Conservation (phyloP, 257 asterid species). For the Solanum piurae region DNA sequence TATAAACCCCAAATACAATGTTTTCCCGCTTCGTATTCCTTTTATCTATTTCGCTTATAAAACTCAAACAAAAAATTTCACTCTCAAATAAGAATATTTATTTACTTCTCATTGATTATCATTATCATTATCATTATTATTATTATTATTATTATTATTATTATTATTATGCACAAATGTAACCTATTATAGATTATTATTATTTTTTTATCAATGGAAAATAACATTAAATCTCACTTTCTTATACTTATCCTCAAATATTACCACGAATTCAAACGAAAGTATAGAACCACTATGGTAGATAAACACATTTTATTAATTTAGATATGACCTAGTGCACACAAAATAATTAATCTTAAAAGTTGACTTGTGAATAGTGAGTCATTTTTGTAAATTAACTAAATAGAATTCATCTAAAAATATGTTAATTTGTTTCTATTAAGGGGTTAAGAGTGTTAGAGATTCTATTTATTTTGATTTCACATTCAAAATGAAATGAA, state of each 20-base stretch:
- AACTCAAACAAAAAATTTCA: background rate
- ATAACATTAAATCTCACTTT: background rate
- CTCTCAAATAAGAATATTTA: too few species aligned
- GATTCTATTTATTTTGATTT: background rate
- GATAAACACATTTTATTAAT: background rate
- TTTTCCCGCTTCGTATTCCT: background rate
- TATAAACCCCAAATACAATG: background rate
- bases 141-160: too few species aligned
- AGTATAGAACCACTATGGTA: background rate
- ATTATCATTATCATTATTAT: too few species aligned
- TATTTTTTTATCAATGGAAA: background rate
- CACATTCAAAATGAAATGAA: background rate
- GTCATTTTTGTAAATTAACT: background rate
- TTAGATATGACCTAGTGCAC: background rate
- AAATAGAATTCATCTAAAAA: background rate
- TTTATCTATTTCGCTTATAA: background rate
- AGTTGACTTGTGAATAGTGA: background rate
- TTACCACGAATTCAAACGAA: background rate
- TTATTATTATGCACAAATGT: background rate
- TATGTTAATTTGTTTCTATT: background rate
- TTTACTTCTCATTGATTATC: background rate
- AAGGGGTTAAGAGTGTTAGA: background rate
- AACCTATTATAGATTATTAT: background rate
- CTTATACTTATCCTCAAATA: background rate
- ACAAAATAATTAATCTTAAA: too few species aligned